Percentiles rank a stretch among this genome's conserved stretches.
Evolutionary conservation across 2,329 filamentous ascomycete genomes (phyloP).

Genomic region (Hymenoscyphus albidus): DNA sequence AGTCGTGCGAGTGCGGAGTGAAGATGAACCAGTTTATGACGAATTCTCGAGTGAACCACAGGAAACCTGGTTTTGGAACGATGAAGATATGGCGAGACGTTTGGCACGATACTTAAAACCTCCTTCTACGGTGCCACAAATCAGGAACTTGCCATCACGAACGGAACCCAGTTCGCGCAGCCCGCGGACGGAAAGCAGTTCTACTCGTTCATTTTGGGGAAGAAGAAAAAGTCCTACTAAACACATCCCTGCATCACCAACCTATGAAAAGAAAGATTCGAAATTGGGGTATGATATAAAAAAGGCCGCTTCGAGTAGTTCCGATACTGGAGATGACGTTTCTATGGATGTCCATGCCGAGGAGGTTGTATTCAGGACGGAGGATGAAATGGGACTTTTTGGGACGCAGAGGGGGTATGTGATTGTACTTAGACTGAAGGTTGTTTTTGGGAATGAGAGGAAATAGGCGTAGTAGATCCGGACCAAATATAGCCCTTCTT

Average conservation of each 20-base stretch:
- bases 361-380: constrained; percentile 57
- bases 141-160: constrained; percentile 4
- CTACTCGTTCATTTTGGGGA: constrained; percentile 20
- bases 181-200: background rate
- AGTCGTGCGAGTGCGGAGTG: constrained; percentile 23
- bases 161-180: background rate
- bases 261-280: constrained; percentile 10
- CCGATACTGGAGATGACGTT: constrained; percentile 21
- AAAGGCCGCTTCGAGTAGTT: constrained; percentile 6
- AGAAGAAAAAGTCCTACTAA: constrained; percentile 19
- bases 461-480: background rate
- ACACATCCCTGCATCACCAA: background rate
- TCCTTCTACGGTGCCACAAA: constrained; percentile 12
- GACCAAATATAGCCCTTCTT: background rate
- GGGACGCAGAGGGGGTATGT: constrained; percentile 29
- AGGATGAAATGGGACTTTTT: constrained; percentile 66
- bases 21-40: constrained; percentile 15
- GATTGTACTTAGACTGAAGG: constrained; percentile 27
- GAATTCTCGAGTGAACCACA: constrained; percentile 8
- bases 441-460: constrained; percentile 7
- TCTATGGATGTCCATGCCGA: constrained; percentile 29
- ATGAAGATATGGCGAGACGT: constrained; percentile 28
- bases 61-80: constrained; percentile 25
- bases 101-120: constrained; percentile 26
- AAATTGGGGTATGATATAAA: constrained; percentile 7